Conservation (phyloP, 1,139 yeast genomes). For the Candida frijolesensis region DNA sequence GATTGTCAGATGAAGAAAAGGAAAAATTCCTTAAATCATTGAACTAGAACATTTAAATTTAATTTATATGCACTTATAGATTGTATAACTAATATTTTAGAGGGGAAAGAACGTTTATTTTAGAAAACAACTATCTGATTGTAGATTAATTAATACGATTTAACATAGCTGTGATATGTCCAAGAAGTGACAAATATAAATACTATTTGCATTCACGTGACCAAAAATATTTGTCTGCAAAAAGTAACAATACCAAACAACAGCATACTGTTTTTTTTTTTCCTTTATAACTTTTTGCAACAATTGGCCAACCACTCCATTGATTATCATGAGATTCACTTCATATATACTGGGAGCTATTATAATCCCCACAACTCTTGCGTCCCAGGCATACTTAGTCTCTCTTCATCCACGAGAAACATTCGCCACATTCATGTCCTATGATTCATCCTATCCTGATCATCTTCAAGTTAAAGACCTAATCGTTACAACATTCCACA, state of each 20-base stretch:
- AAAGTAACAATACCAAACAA: too few species aligned
- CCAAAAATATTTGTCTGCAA: too few species aligned
- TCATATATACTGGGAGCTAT: not conserved
- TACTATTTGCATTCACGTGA: too few species aligned
- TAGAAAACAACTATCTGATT: too few species aligned
- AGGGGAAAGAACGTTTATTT: not conserved
- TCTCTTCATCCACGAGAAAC: constrained; percentile 30
- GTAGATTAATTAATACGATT: too few species aligned
- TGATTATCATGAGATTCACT: not conserved
- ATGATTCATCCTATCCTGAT: constrained; percentile 35
- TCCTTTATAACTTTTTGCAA: not conserved
- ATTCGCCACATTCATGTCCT: constrained; percentile 40
- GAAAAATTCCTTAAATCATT: constrained; percentile 46
- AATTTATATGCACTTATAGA: not conserved
- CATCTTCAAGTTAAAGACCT: constrained; percentile 42
- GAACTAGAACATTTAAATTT: constrained; percentile 13
- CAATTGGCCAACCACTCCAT: not conserved
- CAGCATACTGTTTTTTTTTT: not conserved
- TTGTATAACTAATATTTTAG: not conserved
- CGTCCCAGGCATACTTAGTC: constrained; percentile 21
- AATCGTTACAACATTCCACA: constrained; percentile 47
- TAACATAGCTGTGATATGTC: too few species aligned
- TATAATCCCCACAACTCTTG: not conserved
- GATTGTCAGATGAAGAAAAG: constrained; percentile 63
- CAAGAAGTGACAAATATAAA: too few species aligned